Evolutionary conservation across 2,329 filamentous ascomycete species (phyloP), one percentile per base, ranked within the genome.

Genomic region (Arthrinium puccinioides): DNA sequence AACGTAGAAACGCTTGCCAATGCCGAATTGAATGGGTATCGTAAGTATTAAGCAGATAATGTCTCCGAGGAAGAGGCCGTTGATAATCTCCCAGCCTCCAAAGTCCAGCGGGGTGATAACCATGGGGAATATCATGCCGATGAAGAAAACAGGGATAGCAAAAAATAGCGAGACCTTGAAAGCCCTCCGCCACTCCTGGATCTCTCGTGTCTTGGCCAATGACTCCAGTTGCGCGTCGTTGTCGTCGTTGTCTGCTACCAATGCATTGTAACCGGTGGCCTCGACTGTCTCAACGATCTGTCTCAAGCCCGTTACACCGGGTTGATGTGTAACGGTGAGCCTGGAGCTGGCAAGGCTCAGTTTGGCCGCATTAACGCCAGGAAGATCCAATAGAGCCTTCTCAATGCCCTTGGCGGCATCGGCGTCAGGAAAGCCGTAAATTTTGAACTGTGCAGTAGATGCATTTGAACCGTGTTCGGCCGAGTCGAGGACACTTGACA

Each of bases 141-240:
- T 84, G 36, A 95, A 56, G 54, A 97, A 87, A 23, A 98, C 90
- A 0, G 92, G 92, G 7, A 97, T 64, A 4, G 89, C 88, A 56
- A 97, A 97, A 4, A 72, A 70, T 4, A 87, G 53, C 0, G 88
- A 95, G 7, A 83, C 72, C 44, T 74, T 71, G 61, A 97, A 94
- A 0, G 88, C 87, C 21, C 70, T 76, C 44, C 77, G 79, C 92
- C 92, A 98, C 60, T 95, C 88, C 45, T 84, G 85, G 44, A 98
- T 95, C 60, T 98, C 92, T 49, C 87, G 86, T 0, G 92, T 97
- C 64, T 98, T 98, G 8, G 92, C 85, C 3, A 98, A 72, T 2
- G 92, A 97, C 59, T 97, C 88, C 3, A 98, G 74, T 57, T 98
- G 92, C 1, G 92, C 90, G 54, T 94, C 94, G 59, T 94, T 97